phyloP scores from a whole-genome alignment of 148 eudicot species.

The Euryodendron excelsum region DNA sequence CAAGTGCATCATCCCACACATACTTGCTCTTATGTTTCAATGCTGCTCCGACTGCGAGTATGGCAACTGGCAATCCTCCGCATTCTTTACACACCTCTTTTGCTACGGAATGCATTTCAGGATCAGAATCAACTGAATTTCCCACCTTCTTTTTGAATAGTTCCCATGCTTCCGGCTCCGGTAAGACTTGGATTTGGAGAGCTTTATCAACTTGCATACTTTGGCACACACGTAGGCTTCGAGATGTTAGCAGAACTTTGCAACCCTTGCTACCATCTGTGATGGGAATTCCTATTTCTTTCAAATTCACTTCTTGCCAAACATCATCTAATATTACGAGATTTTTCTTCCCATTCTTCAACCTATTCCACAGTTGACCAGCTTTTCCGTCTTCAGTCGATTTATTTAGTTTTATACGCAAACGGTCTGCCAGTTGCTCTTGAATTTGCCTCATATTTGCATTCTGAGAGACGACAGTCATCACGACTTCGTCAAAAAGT shows the following conservation, averaged over 20 bases:
- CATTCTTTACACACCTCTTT: constrained; percentile 11
- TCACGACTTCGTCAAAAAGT: constrained; percentile 41
- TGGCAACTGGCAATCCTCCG: constrained; percentile 17
- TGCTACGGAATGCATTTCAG: neutral
- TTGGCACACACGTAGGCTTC: neutral
- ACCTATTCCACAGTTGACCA: constrained; percentile 23
- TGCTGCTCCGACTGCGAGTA: constrained; percentile 18
- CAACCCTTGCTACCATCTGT: constrained; percentile 21
- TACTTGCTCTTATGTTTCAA: neutral
- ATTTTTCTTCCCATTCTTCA: constrained; percentile 17
- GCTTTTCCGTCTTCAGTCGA: constrained; percentile 24
- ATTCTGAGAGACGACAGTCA: no score
- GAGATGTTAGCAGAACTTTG: constrained; percentile 21
- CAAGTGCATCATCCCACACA: constrained; percentile 14
- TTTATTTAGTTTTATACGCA: constrained; percentile 28
- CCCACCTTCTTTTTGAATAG: constrained; percentile 10
- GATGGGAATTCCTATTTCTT: constrained; percentile 25
- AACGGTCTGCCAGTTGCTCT: constrained; percentile 34
- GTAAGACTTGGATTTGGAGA: neutral
- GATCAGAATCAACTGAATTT: neutral
- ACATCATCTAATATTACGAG: constrained; percentile 47
- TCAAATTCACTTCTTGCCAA: constrained; percentile 37
- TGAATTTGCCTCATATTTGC: no score
- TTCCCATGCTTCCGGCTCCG: neutral
- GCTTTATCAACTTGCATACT: neutral